Conservation (phyloP, 2,329 filamentous ascomycete species). For the Beauveria caledonica region DNA sequence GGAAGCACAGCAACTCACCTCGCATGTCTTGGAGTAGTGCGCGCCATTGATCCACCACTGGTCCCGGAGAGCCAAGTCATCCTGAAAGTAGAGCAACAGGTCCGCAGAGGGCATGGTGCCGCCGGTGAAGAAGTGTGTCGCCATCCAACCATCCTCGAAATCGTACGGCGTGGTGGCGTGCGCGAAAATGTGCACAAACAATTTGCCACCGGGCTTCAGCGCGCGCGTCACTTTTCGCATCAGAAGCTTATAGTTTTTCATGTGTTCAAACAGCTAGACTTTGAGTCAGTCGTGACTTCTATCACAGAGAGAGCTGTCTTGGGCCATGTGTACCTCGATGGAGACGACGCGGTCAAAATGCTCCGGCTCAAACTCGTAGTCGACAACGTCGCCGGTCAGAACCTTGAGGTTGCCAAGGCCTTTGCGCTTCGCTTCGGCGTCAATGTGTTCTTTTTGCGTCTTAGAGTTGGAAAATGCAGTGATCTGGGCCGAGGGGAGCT, state of each 20-base stretch:
- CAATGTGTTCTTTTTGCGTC: conserved; percentile 61
- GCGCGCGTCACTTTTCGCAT: conserved; percentile 54
- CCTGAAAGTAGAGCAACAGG: conserved; percentile 58
- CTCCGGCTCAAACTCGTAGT: conserved; percentile 52
- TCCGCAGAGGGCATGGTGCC: conserved; percentile 65
- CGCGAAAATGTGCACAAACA: conserved; percentile 62
- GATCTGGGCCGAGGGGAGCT: conserved; percentile 52
- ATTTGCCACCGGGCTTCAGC: conserved; percentile 54
- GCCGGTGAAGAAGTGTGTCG: conserved; percentile 63
- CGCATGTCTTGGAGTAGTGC: conserved; percentile 62
- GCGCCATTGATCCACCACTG: conserved; percentile 66
- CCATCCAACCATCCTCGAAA: conserved; percentile 68
- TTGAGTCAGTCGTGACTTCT: background rate
- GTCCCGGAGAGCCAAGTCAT: conserved; percentile 47
- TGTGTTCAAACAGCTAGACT: conserved; percentile 61
- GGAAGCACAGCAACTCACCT: conserved; percentile 35
- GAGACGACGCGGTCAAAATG: conserved; percentile 58
- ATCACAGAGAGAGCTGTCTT: background rate
- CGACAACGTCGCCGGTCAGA: conserved; percentile 58
- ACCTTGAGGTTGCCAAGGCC: conserved; percentile 52
- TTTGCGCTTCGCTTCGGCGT: conserved; percentile 46
- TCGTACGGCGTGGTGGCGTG: conserved; percentile 60
- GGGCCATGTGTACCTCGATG: conserved; percentile 39
- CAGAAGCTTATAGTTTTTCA: conserved; percentile 66
- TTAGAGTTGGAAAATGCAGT: conserved; percentile 63